Percentiles rank a stretch among this genome's conserved stretches.
Evolutionary conservation across 2,329 filamentous ascomycete genomes (phyloP).

Genomic region (Lizonia empirigonia): DNA sequence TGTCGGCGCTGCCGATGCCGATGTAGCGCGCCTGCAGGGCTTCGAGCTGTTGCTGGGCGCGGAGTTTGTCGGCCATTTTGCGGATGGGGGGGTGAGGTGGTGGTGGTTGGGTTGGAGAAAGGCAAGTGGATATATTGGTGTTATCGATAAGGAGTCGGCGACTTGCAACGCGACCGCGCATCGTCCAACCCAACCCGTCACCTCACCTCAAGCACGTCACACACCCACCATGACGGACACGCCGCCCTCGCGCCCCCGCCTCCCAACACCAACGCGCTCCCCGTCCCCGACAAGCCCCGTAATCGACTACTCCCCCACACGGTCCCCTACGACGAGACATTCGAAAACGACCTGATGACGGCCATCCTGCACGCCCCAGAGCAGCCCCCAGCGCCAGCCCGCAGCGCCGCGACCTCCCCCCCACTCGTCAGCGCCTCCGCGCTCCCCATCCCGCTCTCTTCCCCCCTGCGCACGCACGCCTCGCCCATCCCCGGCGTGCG

Average conservation of each 20-base stretch:
- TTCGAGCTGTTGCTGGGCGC: slow-evolving; percentile 96
- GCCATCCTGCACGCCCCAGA: slow-evolving; percentile 47
- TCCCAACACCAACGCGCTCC: slow-evolving; percentile 42
- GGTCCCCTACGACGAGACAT: slow-evolving; percentile 52
- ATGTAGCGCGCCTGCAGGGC: slow-evolving; percentile 94
- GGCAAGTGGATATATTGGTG: not conserved
- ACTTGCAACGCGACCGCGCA: not conserved
- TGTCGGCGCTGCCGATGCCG: slow-evolving; percentile 95
- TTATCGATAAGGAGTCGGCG: slow-evolving; percentile 15
- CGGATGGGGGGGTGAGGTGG: not conserved
- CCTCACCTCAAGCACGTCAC: not conserved
- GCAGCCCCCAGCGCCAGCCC: no score
- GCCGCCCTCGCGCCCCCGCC: slow-evolving; percentile 34
- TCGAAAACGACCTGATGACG: slow-evolving; percentile 53
- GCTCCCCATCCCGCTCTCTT: slow-evolving; percentile 52
- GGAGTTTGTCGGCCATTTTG: slow-evolving; percentile 87
- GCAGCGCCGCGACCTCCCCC: slow-evolving; percentile 21
- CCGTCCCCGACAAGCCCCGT: slow-evolving; percentile 34
- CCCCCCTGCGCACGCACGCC: slow-evolving; percentile 50
- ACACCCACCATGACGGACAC: slow-evolving; percentile 23
- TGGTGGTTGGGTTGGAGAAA: not conserved
- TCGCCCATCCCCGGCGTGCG: slow-evolving; percentile 52
- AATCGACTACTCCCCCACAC: slow-evolving; percentile 51
- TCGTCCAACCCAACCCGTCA: not conserved
- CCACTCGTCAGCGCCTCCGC: slow-evolving; percentile 36